phyloP scores from a whole-genome alignment of 768 basidiomycete genomes.

The Leccinum truebloodii region DNA sequence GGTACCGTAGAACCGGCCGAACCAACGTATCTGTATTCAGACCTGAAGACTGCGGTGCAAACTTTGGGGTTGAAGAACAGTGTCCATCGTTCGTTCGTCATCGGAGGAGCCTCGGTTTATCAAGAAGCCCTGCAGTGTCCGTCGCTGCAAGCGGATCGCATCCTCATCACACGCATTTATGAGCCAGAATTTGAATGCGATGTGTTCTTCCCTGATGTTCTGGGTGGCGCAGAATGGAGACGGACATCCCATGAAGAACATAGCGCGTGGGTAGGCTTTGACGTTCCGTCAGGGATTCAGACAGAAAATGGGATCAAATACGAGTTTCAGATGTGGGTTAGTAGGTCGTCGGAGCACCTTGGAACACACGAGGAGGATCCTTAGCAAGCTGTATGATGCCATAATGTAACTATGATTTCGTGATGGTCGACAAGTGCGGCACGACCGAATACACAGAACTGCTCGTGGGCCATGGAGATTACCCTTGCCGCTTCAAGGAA shows the following conservation, averaged over 20 bases:
- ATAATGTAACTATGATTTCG: not conserved
- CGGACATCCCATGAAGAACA: constrained; percentile 62
- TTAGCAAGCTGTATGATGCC: constrained; percentile 6
- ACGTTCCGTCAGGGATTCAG: constrained; percentile 73
- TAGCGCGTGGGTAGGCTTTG: constrained; percentile 75
- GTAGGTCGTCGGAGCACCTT: constrained; percentile 36
- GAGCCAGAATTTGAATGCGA: constrained; percentile 84
- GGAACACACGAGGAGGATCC: not conserved
- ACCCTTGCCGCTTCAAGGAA: constrained; percentile 63
- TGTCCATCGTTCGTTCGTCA: constrained; percentile 73
- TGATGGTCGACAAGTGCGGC: not conserved
- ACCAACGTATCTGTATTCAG: constrained; percentile 32
- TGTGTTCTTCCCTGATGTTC: constrained; percentile 80
- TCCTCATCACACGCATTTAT: constrained; percentile 84
- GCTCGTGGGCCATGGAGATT: constrained; percentile 13
- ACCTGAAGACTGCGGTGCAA: constrained; percentile 22
- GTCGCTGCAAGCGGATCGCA: constrained; percentile 62
- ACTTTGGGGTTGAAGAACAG: constrained; percentile 13
- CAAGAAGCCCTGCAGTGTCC: constrained; percentile 52
- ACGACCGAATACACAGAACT: not conserved
- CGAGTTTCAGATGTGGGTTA: constrained; percentile 96
- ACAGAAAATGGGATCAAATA: constrained; percentile 84
- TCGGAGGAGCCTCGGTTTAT: constrained; percentile 92
- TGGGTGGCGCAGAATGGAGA: constrained; percentile 50
- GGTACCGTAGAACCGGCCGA: constrained; percentile 7